These are phyloP conservation scores for Xylariaceae sp. DNA, from an alignment of 2,329 filamentous ascomycete genomes.

Conservation along the genomic window DNA sequence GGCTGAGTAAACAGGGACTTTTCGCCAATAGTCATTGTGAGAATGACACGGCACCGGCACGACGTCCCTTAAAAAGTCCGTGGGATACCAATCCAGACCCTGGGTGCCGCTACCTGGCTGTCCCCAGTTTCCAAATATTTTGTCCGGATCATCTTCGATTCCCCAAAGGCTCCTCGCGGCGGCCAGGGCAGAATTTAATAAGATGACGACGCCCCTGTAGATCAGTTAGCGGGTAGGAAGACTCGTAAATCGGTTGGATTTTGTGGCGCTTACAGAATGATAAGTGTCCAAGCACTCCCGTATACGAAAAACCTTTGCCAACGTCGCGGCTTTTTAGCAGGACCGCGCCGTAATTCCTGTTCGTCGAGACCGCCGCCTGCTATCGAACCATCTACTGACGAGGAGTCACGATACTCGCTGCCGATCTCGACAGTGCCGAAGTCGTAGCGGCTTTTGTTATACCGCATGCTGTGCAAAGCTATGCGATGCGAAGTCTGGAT, in stretches of 20 bases:
- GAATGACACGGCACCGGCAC: constrained; percentile 58
- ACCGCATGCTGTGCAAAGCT: too few species aligned
- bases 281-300: constrained; percentile 31
- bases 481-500: too few species aligned
- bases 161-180: constrained; percentile 27
- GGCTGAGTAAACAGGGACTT: constrained; percentile 59
- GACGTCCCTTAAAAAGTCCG: constrained; percentile 50
- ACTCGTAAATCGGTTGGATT: neutral
- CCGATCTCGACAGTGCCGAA: too few species aligned
- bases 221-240: constrained; percentile 11
- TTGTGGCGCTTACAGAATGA: constrained; percentile 29
- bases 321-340: constrained; percentile 8
- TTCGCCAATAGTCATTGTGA: constrained; percentile 69
- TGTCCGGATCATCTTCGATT: constrained; percentile 24
- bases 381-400: neutral
- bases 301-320: constrained; percentile 26
- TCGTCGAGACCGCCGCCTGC: neutral
- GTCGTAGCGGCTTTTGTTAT: too few species aligned
- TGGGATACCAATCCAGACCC: constrained; percentile 41
- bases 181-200: constrained; percentile 29
- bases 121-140: constrained; percentile 24
- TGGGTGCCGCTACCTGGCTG: constrained; percentile 27
- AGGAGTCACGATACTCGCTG: too few species aligned
- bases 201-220: constrained; percentile 27
- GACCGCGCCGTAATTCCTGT: constrained; percentile 1